Evolutionary conservation across 768 basidiomycete genomes (phyloP).

Genomic region (Mycena kentingensis): DNA sequence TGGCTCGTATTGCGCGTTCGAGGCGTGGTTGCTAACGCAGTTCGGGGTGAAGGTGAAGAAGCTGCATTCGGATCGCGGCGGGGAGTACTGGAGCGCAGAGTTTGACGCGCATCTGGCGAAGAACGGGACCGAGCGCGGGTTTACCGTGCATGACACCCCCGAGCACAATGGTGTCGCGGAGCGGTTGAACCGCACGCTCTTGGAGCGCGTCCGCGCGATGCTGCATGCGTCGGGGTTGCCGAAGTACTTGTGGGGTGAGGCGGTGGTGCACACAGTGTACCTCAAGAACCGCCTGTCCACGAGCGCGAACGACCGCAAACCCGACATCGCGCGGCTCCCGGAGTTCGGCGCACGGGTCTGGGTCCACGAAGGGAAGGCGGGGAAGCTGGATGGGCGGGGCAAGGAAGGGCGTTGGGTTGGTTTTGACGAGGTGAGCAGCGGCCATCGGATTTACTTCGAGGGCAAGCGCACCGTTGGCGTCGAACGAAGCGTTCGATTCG

Average conservation of each 20-base stretch:
- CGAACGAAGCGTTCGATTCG: constrained; percentile 18
- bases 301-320: constrained; percentile 4
- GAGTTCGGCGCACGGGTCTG: constrained; percentile 5
- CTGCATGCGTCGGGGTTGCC: constrained; percentile 20
- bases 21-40: too few relatives aligned
- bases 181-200: too few relatives aligned
- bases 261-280: constrained; percentile 10
- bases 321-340: constrained; percentile 4
- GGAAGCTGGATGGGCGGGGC: constrained; percentile 4
- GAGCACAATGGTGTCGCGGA: too few relatives aligned
- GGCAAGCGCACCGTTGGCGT: constrained; percentile 14
- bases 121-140: too few relatives aligned
- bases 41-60: too few relatives aligned
- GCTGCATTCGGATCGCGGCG: too few relatives aligned
- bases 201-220: too few relatives aligned
- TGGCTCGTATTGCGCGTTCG: too few relatives aligned
- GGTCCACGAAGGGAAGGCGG: background rate
- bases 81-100: too few relatives aligned
- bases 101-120: too few relatives aligned
- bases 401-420: constrained; percentile 7
- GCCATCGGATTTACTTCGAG: constrained; percentile 25
- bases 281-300: constrained; percentile 1
- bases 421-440: constrained; percentile 23
- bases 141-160: too few relatives aligned
- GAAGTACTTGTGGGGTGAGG: constrained; percentile 26